A percentile compares a stretch with the other conserved stretches of the same genome.
phyloP scores from a whole-genome alignment of 1,284 basidiomycete species.

The Salmacisia buchloeana region DNA sequence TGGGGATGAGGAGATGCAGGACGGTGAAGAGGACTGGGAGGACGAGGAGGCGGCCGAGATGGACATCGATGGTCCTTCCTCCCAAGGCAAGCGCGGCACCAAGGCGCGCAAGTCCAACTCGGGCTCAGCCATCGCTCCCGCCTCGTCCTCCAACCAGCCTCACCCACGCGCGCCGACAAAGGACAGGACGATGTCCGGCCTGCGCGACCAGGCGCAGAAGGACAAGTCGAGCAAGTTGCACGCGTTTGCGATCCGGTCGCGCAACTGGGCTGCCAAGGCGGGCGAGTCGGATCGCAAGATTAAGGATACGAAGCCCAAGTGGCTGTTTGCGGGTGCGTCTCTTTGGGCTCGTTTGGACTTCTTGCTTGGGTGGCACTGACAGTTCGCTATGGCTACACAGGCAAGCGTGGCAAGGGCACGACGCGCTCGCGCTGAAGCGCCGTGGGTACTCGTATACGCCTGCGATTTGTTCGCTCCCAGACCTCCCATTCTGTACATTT shows the following conservation, averaged over 20 bases:
- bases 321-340: constrained; percentile 6
- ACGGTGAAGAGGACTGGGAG: constrained; percentile 53
- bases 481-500: not conserved
- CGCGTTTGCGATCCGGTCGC: constrained; percentile 33
- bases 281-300: constrained; percentile 46
- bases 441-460: not conserved
- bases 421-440: constrained; percentile 32
- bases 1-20: constrained; percentile 43
- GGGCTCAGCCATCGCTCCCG: constrained; percentile 57
- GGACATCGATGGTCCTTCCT: constrained; percentile 42
- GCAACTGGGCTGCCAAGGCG: constrained; percentile 42
- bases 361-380: constrained; percentile 34
- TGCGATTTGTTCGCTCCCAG: not conserved
- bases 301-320: constrained; percentile 38
- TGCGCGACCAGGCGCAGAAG: constrained; percentile 37
- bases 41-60: constrained; percentile 39
- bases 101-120: constrained; percentile 59
- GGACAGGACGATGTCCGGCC: constrained; percentile 40
- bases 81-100: constrained; percentile 9
- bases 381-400: constrained; percentile 30
- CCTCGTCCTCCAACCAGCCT: not conserved
- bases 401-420: constrained; percentile 47
- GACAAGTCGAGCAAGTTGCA: constrained; percentile 42
- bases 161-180: constrained; percentile 26
- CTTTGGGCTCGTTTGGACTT: not conserved